Percentiles rank a stretch among this genome's conserved stretches.
Evolutionary conservation across 495 filamentous ascomycete genomes (phyloP).

Genomic region (Penicillium steckii): DNA sequence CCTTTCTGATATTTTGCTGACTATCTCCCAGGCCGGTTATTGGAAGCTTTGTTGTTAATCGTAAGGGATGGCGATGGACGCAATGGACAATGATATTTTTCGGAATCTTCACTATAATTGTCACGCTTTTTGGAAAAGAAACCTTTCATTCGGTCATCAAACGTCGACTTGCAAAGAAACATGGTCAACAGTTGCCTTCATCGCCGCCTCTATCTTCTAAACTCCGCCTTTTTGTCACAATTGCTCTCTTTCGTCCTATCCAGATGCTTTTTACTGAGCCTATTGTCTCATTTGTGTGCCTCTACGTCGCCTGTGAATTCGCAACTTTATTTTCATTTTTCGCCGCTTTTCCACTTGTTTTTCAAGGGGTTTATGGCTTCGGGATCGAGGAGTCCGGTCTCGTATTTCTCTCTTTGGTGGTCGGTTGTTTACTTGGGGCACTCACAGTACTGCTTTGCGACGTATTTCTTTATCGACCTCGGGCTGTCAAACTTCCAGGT

Average conservation of each 20-base stretch:
- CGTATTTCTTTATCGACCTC: slow-evolving; percentile 15
- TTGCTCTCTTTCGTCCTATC: slow-evolving; percentile 58
- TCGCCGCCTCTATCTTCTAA: slow-evolving; percentile 31
- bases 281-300: slow-evolving; percentile 58
- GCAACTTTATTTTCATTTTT: slow-evolving; percentile 66
- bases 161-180: slow-evolving; percentile 44
- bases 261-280: slow-evolving; percentile 66
- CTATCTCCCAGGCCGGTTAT: slow-evolving; percentile 55
- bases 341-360: slow-evolving; percentile 58
- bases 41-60: slow-evolving; percentile 58
- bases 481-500: slow-evolving; percentile 30
- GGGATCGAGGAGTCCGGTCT: slow-evolving; percentile 51
- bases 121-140: slow-evolving; percentile 39
- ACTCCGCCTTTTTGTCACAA: slow-evolving; percentile 50
- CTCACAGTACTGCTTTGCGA: slow-evolving; percentile 48
- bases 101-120: slow-evolving; percentile 37
- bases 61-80: slow-evolving; percentile 64
- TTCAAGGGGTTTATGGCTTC: slow-evolving; percentile 50
- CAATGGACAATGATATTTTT: slow-evolving; percentile 54
- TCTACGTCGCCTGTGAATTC: slow-evolving; percentile 65
- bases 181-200: slow-evolving; percentile 36
- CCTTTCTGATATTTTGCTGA: slow-evolving; percentile 18
- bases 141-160: slow-evolving; percentile 65
- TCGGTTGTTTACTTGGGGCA: slow-evolving; percentile 53
- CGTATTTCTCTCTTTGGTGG: slow-evolving; percentile 56